Conservation (phyloP, 768 basidiomycete species). For the Neoboletus magnificus region DNA sequence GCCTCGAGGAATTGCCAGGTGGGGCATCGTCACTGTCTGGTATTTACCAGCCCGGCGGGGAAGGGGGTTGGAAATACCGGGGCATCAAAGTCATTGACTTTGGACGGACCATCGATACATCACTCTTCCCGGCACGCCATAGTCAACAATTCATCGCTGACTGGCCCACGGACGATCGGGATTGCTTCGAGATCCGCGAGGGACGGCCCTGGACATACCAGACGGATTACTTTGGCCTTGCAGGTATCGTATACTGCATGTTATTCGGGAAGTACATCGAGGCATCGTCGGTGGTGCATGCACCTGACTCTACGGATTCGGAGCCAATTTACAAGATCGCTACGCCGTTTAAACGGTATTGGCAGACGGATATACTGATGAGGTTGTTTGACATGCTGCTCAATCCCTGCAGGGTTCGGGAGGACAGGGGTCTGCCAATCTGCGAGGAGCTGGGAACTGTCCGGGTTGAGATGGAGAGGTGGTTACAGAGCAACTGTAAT, state of each 20-base stretch:
- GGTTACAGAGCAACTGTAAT: constrained; percentile 85
- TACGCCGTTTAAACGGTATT: constrained; percentile 88
- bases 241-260: constrained; percentile 92
- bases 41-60: constrained; percentile 75
- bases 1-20: constrained; percentile 79
- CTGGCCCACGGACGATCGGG: constrained; percentile 85
- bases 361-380: constrained; percentile 88
- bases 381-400: constrained; percentile 80
- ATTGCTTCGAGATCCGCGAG: constrained; percentile 89
- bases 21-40: constrained; percentile 67
- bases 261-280: constrained; percentile 96
- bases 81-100: constrained; percentile 96
- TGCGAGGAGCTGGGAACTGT: constrained; percentile 61
- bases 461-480: constrained; percentile 79
- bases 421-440: constrained; percentile 66
- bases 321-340: constrained; percentile 56
- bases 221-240: constrained; percentile 95
- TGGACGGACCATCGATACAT: constrained; percentile 89
- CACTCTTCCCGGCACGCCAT: constrained; percentile 61
- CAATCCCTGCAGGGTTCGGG: constrained; percentile 65
- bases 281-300: constrained; percentile 49
- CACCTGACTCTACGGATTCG: constrained; percentile 32
- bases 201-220: constrained; percentile 88
- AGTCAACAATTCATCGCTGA: constrained; percentile 82
- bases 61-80: constrained; percentile 81